These are phyloP conservation scores for Vaccinium vitisidaea DNA, from an alignment of 148 eudicot genomes.

Conservation along the genomic window DNA sequence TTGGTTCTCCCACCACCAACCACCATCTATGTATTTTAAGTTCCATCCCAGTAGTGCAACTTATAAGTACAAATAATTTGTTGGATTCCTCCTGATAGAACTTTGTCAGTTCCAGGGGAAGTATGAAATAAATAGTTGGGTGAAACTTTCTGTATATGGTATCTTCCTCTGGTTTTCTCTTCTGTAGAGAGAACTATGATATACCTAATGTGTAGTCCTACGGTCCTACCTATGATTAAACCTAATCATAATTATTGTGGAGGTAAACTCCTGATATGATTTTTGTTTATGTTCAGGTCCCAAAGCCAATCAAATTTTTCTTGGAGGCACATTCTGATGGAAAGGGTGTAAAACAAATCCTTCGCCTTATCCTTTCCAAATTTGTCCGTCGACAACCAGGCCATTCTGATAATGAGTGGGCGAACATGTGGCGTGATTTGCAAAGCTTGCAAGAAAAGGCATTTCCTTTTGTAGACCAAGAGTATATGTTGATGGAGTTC, in stretches of 20 bases:
- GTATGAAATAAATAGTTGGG: not conserved
- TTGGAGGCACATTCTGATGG: constrained; percentile 66
- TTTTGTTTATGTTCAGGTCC: constrained; percentile 58
- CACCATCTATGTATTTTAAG: not conserved
- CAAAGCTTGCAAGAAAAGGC: constrained; percentile 86
- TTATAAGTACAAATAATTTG: not conserved
- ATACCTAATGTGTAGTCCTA: not conserved
- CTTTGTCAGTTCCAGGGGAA: not conserved
- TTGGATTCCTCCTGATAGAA: constrained; percentile 2
- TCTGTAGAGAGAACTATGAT: not conserved
- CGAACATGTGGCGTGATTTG: constrained; percentile 92
- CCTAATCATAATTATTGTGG: not conserved
- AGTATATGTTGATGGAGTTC: constrained; percentile 84
- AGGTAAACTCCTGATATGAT: constrained; percentile 4
- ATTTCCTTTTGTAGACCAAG: constrained; percentile 57
- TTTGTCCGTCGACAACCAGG: constrained; percentile 79
- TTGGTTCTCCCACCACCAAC: not conserved
- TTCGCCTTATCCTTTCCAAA: constrained; percentile 92
- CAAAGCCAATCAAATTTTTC: constrained; percentile 80
- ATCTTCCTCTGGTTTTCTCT: constrained; percentile 4
- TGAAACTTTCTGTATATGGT: not conserved
- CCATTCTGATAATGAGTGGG: constrained; percentile 88
- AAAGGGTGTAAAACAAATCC: constrained; percentile 88
- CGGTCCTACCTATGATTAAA: not conserved
- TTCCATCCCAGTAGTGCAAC: not conserved